Base-by-base conservation (phyloP, 1,139 yeast species). In the Kodamaea alishanica region DNA sequence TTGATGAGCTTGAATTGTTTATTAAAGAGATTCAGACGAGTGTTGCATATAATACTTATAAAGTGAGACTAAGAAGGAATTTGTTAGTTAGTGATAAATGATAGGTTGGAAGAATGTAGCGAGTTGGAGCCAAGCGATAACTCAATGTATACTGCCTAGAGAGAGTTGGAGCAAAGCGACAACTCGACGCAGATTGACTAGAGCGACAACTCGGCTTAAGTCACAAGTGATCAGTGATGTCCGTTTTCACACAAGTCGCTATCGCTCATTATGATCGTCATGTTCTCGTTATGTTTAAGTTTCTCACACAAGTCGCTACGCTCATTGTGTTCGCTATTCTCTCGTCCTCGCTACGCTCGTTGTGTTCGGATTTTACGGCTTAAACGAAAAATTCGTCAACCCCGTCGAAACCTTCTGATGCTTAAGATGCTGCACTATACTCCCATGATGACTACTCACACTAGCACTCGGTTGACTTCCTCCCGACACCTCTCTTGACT, bases 401-500 rank as follows among this genome's bases (percentile, higher is more conserved):
- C 46, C 41, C n/a, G 44, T 31, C 7, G 44, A 25, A 1, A 43
- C 46, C 29, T 43, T 45, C 28, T 39, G 44, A 24, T 34, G 38
- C 30, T 40, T 41, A 5, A 40, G 10, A 37, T 44, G 47, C 33
- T 33, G 45, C 2, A 40, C 28, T 6, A 39, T 26, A 15, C 39
- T 42, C 28, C 24, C 24, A 24, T 25, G 35, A 25, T 26, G 27
- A 11, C 27, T 30, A 7, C 32, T 29, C 22, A 29, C 32, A 12
- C 11, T 11, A 10, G 41, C 23, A 28, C 34, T 34, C 32, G 43
- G 35, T 25, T 30, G 45, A 8, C n/a, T n/a, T n/a, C n/a, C n/a
- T n/a, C n/a, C n/a, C n/a, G 27, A 43, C 15, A 40, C 35, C 34
- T 69, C 78, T 46, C 92, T 69, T 6, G 96, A 95, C 60, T 88